phyloP scores from a whole-genome alignment of 768 basidiomycete genomes.

The Pleurotus tuber-regium region DNA sequence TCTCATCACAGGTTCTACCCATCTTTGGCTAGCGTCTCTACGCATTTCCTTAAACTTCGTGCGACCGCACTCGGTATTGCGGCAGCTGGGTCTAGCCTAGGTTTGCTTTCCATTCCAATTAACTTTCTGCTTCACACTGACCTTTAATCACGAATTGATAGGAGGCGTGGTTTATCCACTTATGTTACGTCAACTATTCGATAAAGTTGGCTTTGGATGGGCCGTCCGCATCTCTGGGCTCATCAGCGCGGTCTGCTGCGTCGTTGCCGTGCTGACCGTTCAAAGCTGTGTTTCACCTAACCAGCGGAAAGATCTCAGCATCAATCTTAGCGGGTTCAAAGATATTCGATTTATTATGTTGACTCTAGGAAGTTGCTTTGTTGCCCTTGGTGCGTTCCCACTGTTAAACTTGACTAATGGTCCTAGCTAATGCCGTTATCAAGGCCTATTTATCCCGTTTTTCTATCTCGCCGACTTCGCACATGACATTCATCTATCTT shows the following conservation, averaged over 20 bases:
- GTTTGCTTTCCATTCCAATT: conserved; percentile 27
- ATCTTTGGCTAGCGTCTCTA: conserved; percentile 61
- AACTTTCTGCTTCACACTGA: background rate
- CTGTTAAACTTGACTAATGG: background rate
- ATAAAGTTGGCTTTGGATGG: conserved; percentile 58
- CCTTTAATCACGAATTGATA: conserved; percentile 16
- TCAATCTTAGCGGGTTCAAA: conserved; percentile 27
- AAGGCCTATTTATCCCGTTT: conserved; percentile 71
- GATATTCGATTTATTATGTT: conserved; percentile 56
- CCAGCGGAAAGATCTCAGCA: conserved; percentile 22
- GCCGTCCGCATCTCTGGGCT: conserved; percentile 57
- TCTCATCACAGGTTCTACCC: conserved; percentile 61
- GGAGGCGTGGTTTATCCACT: conserved; percentile 74
- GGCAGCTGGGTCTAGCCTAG: conserved; percentile 65
- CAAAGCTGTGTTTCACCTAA: conserved; percentile 28
- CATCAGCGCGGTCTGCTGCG: conserved; percentile 45
- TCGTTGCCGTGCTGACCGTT: conserved; percentile 46
- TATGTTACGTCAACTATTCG: conserved; percentile 56
- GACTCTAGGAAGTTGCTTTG: conserved; percentile 50
- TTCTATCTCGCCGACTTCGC: conserved; percentile 69
- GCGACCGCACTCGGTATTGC: conserved; percentile 73
- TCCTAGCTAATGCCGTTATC: conserved; percentile 1
- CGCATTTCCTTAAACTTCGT: conserved; percentile 61
- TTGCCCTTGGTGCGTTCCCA: conserved; percentile 52
- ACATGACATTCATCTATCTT: conserved; percentile 36